Conservation (phyloP, 2,329 filamentous ascomycete species). For the Capronia americana region DNA sequence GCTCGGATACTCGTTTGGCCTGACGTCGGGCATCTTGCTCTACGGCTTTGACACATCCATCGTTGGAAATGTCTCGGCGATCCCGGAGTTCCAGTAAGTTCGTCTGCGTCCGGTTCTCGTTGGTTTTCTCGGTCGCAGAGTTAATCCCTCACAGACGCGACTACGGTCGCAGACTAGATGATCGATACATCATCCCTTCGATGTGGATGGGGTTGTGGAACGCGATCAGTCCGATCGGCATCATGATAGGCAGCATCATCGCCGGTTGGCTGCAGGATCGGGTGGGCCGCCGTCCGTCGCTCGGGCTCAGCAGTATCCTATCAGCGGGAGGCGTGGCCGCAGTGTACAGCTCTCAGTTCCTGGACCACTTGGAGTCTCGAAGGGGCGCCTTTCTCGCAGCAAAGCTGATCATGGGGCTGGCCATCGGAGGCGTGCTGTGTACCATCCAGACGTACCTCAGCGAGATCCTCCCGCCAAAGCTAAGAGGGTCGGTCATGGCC, state of each 20-base stretch:
- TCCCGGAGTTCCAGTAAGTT: slow-evolving; percentile 42
- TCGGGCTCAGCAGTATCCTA: slow-evolving; percentile 48
- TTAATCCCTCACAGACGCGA: slow-evolving; percentile 35
- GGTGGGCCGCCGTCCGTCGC: slow-evolving; percentile 47
- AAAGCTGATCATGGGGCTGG: slow-evolving; percentile 55
- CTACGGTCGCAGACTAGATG: slow-evolving; percentile 45
- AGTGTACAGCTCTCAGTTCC: slow-evolving; percentile 45
- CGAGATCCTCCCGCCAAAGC: slow-evolving; percentile 55
- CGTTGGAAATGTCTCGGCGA: slow-evolving; percentile 43
- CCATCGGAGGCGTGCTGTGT: slow-evolving; percentile 55
- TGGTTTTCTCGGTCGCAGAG: background rate
- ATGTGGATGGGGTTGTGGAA: slow-evolving; percentile 56
- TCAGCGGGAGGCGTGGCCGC: slow-evolving; percentile 49
- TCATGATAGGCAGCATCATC: slow-evolving; percentile 48
- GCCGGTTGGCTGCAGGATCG: slow-evolving; percentile 53
- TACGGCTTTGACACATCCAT: slow-evolving; percentile 46
- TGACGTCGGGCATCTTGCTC: slow-evolving; percentile 41
- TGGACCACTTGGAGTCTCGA: slow-evolving; percentile 40
- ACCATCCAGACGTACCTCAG: slow-evolving; percentile 58
- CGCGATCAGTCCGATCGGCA: slow-evolving; percentile 49
- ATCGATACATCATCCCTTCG: slow-evolving; percentile 50
- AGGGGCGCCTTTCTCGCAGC: slow-evolving; percentile 53
- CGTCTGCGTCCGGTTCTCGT: background rate
- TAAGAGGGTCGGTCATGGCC: slow-evolving; percentile 57
- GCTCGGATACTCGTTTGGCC: slow-evolving; percentile 25